These are phyloP conservation scores for Halocafeteria seosinensis DNA, from an alignment of 108 stramenopile species.

Conservation along the genomic window DNA sequence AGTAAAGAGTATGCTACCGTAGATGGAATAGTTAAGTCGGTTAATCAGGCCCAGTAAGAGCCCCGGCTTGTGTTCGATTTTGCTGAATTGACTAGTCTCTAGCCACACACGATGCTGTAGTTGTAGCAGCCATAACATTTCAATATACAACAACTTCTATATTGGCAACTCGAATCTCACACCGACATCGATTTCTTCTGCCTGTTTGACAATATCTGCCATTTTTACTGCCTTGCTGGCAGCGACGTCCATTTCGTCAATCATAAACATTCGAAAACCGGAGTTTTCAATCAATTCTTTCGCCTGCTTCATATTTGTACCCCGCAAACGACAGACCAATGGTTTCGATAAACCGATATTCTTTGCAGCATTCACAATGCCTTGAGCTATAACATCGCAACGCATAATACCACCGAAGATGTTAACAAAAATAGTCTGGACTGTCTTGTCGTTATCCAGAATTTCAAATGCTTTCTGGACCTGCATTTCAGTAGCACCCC, in stretches of 20 bases:
- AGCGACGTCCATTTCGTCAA: conserved; percentile 74
- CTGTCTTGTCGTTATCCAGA: conserved; percentile 42
- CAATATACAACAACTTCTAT: too few relatives aligned
- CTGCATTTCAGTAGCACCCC: conserved; percentile 53
- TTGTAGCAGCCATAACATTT: too few relatives aligned
- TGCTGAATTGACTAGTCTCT: too few relatives aligned
- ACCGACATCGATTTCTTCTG: neutral
- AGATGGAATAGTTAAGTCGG: too few relatives aligned
- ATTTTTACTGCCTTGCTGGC: conserved; percentile 61
- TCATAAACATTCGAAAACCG: conserved; percentile 38
- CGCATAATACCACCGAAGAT: conserved; percentile 94
- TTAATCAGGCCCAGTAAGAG: too few relatives aligned
- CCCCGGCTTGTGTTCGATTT: too few relatives aligned
- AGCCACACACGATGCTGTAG: too few relatives aligned
- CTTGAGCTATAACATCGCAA: conserved; percentile 72
- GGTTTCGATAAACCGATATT: conserved; percentile 60
- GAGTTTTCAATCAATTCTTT: conserved; percentile 51
- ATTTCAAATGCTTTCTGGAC: conserved; percentile 58
- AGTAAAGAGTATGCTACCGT: too few relatives aligned
- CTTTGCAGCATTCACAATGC: conserved; percentile 65
- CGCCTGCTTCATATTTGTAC: conserved; percentile 73
- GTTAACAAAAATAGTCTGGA: conserved; percentile 73
- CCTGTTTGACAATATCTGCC: conserved; percentile 4
- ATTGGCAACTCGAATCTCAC: conserved; percentile 1
- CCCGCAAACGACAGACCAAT: conserved; percentile 68